Percentiles rank a stretch among this genome's conserved stretches.
These are phyloP conservation scores for Clitopilus hobsonii DNA, from an alignment of 768 basidiomycete genomes.

Conservation along the genomic window DNA sequence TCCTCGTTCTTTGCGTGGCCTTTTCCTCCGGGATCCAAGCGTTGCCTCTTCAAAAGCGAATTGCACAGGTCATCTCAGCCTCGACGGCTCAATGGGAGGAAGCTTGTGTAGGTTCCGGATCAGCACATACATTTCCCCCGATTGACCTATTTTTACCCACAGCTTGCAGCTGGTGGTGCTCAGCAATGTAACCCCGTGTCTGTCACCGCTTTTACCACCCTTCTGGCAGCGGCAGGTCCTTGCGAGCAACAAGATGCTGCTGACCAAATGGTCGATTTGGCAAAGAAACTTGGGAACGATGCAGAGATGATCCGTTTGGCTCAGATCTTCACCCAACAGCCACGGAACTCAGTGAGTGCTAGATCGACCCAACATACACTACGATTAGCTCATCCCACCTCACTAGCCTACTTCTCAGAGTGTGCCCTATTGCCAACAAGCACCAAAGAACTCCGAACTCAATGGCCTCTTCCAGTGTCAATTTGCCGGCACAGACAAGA, in stretches of 20 bases:
- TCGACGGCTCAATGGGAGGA: slow-evolving; percentile 39
- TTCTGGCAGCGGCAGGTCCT: slow-evolving; percentile 51
- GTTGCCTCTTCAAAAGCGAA: slow-evolving; percentile 40
- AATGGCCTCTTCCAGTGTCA: slow-evolving; percentile 58
- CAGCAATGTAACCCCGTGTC: slow-evolving; percentile 54
- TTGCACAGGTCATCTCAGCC: slow-evolving; percentile 36
- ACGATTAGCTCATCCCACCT: not conserved
- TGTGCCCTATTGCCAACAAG: slow-evolving; percentile 50
- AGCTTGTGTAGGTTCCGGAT: slow-evolving; percentile 38
- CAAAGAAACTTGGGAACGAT: slow-evolving; percentile 38
- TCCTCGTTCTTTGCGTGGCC: slow-evolving; percentile 26
- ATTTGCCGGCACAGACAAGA: slow-evolving; percentile 40
- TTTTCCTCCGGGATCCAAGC: slow-evolving; percentile 23
- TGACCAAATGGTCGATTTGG: slow-evolving; percentile 45
- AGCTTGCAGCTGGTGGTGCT: slow-evolving; percentile 53
- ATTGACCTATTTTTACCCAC: not conserved
- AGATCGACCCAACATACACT: not conserved
- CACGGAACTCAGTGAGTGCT: slow-evolving; percentile 44
- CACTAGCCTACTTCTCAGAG: slow-evolving; percentile 35
- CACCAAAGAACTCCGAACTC: slow-evolving; percentile 47
- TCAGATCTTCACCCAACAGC: slow-evolving; percentile 54
- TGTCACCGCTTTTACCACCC: slow-evolving; percentile 49
- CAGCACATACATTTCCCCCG: not conserved
- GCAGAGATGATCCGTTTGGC: slow-evolving; percentile 43
- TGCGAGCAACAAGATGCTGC: slow-evolving; percentile 56